Base-by-base conservation (phyloP, 2,329 filamentous ascomycete species). In the Fusarium avenaceum region DNA sequence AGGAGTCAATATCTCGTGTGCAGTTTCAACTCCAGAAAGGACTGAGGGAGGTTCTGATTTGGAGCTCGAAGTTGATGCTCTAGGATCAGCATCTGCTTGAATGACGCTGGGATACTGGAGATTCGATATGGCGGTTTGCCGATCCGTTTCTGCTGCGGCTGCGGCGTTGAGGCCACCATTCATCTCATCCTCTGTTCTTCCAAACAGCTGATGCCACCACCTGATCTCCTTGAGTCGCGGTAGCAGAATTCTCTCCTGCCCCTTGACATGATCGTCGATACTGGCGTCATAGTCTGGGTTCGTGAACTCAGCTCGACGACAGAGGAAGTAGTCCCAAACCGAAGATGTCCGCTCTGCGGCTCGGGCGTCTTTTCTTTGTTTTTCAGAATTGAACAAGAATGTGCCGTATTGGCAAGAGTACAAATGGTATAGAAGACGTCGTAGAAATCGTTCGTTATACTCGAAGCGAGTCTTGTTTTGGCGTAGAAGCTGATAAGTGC, bases 391-490 rank as follows among this genome's bases (percentile, higher is more conserved):
- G 80, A 92, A 97, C 7, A 99, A 84, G 77, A 99, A 99, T 0
- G 95, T 97, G 45, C 96, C 96, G 68, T 97, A 99, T 77, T 99
- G 96, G 70, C 94, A 97, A 1, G 95, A 95, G 76, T 98, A 95
- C 2, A 97, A 86, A 77, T 99, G 96, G 76, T 98, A 99, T 3
- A 98, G 84, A 4, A 99, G 83, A 20, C 96, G 89, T 26, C 93
- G 87, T 8, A 99, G 82, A 78, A 99, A 98, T 6, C 95, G 89
- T 77, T 98, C 96, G 71, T 97, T 98, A 80, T 94, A 99, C 77
- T 99, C 95, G 76, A 99, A 99, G 0, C 94, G 90, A 8, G 89
- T 92, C 1, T 94, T 94, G 73, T 95, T 85, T 76, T 98, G 96
- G 63, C 92, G 86, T 24, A 97, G 81, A 28, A 99, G 84, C 77